Base-by-base conservation (phyloP, 2,329 filamentous ascomycete species). In the Sclerotinia minor region DNA sequence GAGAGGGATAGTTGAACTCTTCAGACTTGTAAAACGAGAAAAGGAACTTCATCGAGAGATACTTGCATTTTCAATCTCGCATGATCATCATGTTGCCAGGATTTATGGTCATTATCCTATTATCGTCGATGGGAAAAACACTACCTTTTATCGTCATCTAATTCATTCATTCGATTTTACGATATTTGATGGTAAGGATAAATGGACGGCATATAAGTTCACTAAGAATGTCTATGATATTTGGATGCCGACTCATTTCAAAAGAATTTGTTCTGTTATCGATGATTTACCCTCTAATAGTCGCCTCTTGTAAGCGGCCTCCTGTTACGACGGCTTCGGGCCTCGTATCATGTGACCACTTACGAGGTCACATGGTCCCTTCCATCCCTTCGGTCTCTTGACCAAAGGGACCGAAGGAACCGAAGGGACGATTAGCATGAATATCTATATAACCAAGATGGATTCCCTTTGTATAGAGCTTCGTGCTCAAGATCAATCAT, bases 41-140 rank as follows among this genome's bases (percentile, higher is more conserved):
- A 67, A 69, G 15, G 69, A 72, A 19, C 69, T 72, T 19, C 66
- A 72, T 41, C 76, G 77, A 17, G 72, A 82, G 69, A 79, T 83
- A 35, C 75, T 82, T 11, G 77, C 76, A 26, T 83, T 82, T 68
- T 83, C 80, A 60, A 38, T 71, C 38, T 72, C 68, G 41, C 64
- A 72, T 24, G 58, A 71, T 50, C 6, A 71, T 35, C 19, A 38
- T 2, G 64, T 64, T 0, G 76, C 77, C 1, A 70, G 75, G 60
- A 77, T 78, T 38, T 78, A 76, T 59, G 72, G 75, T 19, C 72
- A 79, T 59, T 78, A 78, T 65, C 69, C 75, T 71, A 35, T 77
- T 8, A 71, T 71, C 13, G 38, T 69, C 5, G 35, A 38, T 54
- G 29, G 52, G 0, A 59, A 69, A 5, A 6, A 35, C 32, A 73